phyloP scores from a whole-genome alignment of 225 moss, liverwort and hornwort species.

The Climacium dendroides region DNA sequence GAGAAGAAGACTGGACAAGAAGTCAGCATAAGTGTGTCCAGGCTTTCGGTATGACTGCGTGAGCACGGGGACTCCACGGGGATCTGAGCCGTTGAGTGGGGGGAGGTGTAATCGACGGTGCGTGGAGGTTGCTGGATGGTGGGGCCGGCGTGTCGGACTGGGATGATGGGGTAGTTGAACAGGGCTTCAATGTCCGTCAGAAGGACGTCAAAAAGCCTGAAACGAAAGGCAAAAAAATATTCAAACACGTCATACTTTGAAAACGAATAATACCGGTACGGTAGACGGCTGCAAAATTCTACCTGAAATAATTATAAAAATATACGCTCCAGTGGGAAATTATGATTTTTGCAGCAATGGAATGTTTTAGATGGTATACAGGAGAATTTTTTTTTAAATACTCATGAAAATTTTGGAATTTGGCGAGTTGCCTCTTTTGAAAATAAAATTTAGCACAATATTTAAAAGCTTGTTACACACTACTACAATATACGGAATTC shows the following conservation, averaged over 20 bases:
- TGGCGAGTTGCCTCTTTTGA: rapidly evolving
- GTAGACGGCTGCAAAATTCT: not conserved
- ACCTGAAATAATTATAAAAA: not conserved
- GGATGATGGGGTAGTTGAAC: not conserved
- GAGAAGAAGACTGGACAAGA: not conserved
- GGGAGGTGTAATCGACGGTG: not conserved
- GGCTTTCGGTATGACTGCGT: not conserved
- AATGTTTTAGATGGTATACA: too few relatives aligned
- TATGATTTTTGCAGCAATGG: not conserved
- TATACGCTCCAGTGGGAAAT: not conserved
- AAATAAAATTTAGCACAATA: not conserved
- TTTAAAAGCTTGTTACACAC: not conserved
- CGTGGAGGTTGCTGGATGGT: not conserved
- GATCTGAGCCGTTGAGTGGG: not conserved
- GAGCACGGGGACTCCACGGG: not conserved
- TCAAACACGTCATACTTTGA: not conserved
- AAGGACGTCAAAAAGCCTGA: not conserved
- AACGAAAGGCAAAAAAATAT: not conserved
- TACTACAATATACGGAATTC: rapidly evolving
- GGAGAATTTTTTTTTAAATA: too few relatives aligned
- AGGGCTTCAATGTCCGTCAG: not conserved
- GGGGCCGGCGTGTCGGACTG: not conserved
- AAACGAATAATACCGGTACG: not conserved
- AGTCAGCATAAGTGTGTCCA: too few relatives aligned
- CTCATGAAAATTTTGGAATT: not conserved